phyloP scores from a whole-genome alignment of 352 stramenopile species.

The Globisporangium ultimum region DNA sequence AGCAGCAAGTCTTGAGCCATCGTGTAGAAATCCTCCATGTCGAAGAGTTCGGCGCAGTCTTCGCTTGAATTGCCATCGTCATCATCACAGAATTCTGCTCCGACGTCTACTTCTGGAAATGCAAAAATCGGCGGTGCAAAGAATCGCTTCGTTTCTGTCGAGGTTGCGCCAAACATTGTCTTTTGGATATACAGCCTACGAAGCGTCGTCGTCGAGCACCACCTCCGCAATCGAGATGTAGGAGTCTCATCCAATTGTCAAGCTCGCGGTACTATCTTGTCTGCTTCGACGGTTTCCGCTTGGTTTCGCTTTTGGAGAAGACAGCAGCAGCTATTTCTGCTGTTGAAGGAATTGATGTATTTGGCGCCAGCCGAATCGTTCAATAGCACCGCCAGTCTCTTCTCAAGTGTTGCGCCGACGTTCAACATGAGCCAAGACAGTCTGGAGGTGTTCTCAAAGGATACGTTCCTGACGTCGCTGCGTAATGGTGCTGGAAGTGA shows the following conservation, averaged over 20 bases:
- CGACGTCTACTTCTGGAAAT: slow-evolving; percentile 23
- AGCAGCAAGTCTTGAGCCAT: slow-evolving; percentile 60
- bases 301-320: slow-evolving; percentile 7
- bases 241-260: background rate
- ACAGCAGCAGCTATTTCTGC: slow-evolving; percentile 8
- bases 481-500: slow-evolving; percentile 29
- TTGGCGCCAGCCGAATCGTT: background rate
- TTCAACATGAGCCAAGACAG: slow-evolving; percentile 39
- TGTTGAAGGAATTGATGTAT: background rate
- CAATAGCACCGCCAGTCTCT: background rate
- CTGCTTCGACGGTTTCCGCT: slow-evolving; percentile 3
- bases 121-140: slow-evolving; percentile 24
- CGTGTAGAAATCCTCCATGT: slow-evolving; percentile 34
- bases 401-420: too few species aligned
- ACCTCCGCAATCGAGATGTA: background rate
- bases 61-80: slow-evolving; percentile 20
- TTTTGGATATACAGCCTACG: background rate
- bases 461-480: slow-evolving; percentile 76
- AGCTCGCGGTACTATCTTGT: too few species aligned
- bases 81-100: slow-evolving; percentile 16
- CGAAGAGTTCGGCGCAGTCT: slow-evolving; percentile 38
- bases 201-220: background rate
- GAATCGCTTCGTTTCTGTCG: background rate
- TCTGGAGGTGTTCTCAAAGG: slow-evolving; percentile 69
- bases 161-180: slow-evolving; percentile 3